Evolutionary conservation across 305 asterid species (phyloP).

Genomic region (Solanum hybrid): DNA sequence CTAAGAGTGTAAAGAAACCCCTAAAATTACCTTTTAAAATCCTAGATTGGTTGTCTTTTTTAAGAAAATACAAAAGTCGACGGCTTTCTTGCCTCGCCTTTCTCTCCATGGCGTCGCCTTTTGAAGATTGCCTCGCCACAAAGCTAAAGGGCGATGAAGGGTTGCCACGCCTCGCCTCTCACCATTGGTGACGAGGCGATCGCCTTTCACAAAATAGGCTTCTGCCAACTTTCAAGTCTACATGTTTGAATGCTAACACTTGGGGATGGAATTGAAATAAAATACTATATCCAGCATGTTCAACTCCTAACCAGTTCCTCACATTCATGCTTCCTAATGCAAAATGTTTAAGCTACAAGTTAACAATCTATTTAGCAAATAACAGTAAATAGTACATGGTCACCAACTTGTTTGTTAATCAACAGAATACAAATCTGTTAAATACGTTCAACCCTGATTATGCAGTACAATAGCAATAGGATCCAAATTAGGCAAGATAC

Average conservation of each 20-base stretch:
- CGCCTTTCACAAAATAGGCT: background rate
- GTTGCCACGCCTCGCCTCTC: background rate
- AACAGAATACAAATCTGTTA: background rate
- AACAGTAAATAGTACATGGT: background rate
- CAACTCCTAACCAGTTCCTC: background rate
- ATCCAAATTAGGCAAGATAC: background rate
- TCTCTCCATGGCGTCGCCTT: background rate
- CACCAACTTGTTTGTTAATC: background rate
- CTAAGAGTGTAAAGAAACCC: background rate
- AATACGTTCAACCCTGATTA: background rate
- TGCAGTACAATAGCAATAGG: background rate
- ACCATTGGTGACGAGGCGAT: background rate
- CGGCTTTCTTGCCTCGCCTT: background rate
- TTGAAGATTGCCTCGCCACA: background rate
- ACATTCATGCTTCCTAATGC: background rate
- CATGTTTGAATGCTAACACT: background rate
- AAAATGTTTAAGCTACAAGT: background rate
- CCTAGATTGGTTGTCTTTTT: background rate
- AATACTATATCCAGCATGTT: background rate
- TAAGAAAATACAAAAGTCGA: background rate
- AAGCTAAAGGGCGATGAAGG: background rate
- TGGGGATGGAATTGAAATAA: background rate
- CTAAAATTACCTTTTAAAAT: background rate
- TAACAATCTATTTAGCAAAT: background rate
- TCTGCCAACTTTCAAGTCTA: background rate